These are phyloP conservation scores for Spongiforma sp. DNA, from an alignment of 1,284 basidiomycete species.

Conservation along the genomic window DNA sequence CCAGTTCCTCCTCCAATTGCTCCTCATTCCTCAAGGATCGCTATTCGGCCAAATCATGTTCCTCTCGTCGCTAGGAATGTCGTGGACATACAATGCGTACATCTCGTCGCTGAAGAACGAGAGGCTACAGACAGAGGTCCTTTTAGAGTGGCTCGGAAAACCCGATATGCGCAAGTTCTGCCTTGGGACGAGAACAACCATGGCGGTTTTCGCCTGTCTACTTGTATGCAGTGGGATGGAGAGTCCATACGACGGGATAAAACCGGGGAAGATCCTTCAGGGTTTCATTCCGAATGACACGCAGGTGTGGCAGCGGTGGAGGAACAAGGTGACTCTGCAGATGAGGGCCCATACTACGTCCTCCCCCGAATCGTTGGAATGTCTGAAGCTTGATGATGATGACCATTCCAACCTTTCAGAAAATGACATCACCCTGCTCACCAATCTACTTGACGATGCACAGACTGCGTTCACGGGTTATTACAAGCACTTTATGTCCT, in stretches of 20 bases:
- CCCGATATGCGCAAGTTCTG: conserved; percentile 27
- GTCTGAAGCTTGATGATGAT: conserved; percentile 15
- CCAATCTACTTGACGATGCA: conserved; percentile 25
- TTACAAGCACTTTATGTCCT: conserved; percentile 11
- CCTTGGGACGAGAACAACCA: conserved; percentile 33
- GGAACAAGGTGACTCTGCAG: conserved; percentile 28
- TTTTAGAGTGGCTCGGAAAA: conserved; percentile 23
- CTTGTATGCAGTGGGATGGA: conserved; percentile 29
- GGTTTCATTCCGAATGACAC: conserved; percentile 36
- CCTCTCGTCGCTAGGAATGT: conserved; percentile 32
- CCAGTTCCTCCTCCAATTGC: conserved; percentile 36
- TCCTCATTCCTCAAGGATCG: conserved; percentile 29
- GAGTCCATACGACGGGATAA: conserved; percentile 11
- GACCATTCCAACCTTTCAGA: conserved; percentile 15
- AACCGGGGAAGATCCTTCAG: conserved; percentile 25
- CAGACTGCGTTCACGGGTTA: conserved; percentile 31
- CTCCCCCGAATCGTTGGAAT: neutral
- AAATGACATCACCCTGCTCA: conserved; percentile 22
- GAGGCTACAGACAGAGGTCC: conserved; percentile 29
- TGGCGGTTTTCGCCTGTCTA: conserved; percentile 34
- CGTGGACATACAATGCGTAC: conserved; percentile 39
- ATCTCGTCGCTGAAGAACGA: conserved; percentile 40
- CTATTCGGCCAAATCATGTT: conserved; percentile 41
- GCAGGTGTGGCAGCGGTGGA: conserved; percentile 35
- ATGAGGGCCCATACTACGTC: conserved; percentile 14